phyloP scores from a whole-genome alignment of 2,329 filamentous ascomycete species.

The Xylariaceae sp. region DNA sequence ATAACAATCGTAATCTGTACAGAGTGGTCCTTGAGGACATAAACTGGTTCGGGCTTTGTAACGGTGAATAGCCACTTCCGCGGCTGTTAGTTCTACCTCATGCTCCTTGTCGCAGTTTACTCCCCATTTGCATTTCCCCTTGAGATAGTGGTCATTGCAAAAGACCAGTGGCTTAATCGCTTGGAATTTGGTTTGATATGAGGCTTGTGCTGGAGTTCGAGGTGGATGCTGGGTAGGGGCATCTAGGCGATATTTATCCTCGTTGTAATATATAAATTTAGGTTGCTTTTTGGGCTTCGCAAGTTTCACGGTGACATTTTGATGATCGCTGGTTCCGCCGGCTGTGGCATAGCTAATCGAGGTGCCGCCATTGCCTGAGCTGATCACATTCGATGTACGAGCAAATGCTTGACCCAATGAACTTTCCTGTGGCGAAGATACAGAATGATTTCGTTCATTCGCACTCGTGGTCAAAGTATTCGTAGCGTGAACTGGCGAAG shows the following conservation, averaged over 20 bases:
- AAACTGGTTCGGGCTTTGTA: constrained; percentile 36
- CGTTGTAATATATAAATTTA: constrained; percentile 32
- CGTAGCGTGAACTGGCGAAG: constrained; percentile 12
- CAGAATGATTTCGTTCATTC: constrained; percentile 7
- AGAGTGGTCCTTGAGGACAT: constrained; percentile 33
- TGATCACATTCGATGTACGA: constrained; percentile 31
- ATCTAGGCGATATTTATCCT: constrained; percentile 32
- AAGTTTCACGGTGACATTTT: constrained; percentile 34
- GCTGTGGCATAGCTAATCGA: constrained; percentile 36
- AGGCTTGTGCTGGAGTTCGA: constrained; percentile 29
- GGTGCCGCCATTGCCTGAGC: constrained; percentile 34
- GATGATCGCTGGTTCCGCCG: constrained; percentile 31
- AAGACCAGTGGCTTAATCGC: constrained; percentile 32
- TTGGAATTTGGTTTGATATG: constrained; percentile 34
- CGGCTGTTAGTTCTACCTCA: constrained; percentile 29
- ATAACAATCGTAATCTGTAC: constrained; percentile 35
- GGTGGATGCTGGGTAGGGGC: constrained; percentile 32
- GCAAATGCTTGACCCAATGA: constrained; percentile 4
- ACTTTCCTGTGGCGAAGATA: constrained; percentile 8
- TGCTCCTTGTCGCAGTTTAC: constrained; percentile 33
- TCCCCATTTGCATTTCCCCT: constrained; percentile 31
- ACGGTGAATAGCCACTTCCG: constrained; percentile 35
- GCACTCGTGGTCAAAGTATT: constrained; percentile 7
- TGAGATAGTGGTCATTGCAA: constrained; percentile 36
- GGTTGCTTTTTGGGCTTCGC: constrained; percentile 32